Percentiles rank a stretch among this genome's conserved stretches.
Evolutionary conservation across 2,329 filamentous ascomycete species (phyloP).

Genomic region (Coniella vitis): DNA sequence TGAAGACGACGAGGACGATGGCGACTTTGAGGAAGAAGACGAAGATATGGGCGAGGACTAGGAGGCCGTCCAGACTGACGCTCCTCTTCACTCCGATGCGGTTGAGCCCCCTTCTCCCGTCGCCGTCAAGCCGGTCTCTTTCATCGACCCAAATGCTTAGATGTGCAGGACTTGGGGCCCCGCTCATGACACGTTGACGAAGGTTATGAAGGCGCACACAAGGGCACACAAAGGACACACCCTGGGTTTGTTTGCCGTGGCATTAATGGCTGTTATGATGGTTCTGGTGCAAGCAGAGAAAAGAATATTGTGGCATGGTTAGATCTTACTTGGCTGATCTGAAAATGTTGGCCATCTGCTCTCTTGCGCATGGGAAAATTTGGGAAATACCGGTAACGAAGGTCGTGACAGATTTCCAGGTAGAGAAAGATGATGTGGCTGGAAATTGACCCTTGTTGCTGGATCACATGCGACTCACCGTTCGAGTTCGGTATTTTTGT

Average conservation of each 20-base stretch:
- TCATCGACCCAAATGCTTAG: neutral
- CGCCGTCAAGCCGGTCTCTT: neutral
- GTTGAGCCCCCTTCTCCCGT: neutral
- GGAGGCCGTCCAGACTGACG: neutral
- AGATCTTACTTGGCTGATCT: conserved; percentile 1
- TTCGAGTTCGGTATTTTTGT: too few relatives aligned
- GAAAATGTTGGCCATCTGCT: conserved; percentile 3
- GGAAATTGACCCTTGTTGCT: neutral
- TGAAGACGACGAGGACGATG: conserved; percentile 71
- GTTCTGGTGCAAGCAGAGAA: neutral
- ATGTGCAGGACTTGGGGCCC: neutral
- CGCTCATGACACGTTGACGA: conserved; percentile 10
- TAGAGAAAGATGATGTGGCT: neutral
- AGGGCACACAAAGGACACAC: neutral
- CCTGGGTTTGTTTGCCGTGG: neutral
- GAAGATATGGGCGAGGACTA: conserved; percentile 65
- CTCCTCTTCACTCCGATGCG: conserved; percentile 1
- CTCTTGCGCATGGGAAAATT: neutral
- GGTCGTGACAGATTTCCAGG: conserved; percentile 1
- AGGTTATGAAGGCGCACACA: conserved; percentile 6
- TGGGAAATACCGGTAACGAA: conserved; percentile 1
- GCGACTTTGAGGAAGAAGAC: conserved; percentile 56
- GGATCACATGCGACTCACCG: too few relatives aligned
- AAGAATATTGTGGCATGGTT: conserved; percentile 5
- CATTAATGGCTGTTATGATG: conserved; percentile 2